Base-by-base conservation (phyloP, 108 stramenopile species). In the Fragilariopsis cylindrus region DNA sequence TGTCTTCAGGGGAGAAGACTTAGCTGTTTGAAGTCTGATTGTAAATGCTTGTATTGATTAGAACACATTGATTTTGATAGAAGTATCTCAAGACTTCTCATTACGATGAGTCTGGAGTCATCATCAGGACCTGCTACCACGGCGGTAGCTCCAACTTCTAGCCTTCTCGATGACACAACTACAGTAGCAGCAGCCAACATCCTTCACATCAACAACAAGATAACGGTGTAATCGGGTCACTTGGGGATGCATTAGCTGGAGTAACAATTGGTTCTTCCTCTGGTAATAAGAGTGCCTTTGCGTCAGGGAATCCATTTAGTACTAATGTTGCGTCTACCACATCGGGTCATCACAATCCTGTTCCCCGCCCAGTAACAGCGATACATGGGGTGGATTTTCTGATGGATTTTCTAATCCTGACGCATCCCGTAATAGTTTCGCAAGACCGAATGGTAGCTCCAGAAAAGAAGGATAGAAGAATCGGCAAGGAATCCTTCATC, bases 221-320 rank as follows among this genome's bases (percentile, higher is more conserved):
- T 3, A 47, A 47, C 15, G 71, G 64, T 57, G 72, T 76, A 71
- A 76, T 82, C 50, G 76, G 73, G 4, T 78, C 84, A 7, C 74
- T 85, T 7, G 84, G 84, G 42, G 80, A 81, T 48, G 84, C 80
- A 4, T 64, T 85, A 30, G 80, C 84, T 8, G 84, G 84, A 19
- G 84, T 85, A 3, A 81, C 48, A 43, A 71, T 84, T 42, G 73
- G 72, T 44, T 44, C 69, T 41, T 63, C 46, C 44, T 3, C 76
- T 18, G 76, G 60, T 8, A 52, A 55, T 46, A 76, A 68, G 50
- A 60, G 60, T 45, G 72, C 72, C 21, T 79, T 79, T 56, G 70
- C 54, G 11, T 56, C 70, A 18, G 70, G 76, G 7, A 43, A 54
- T 77, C 76, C 76, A 0, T 77, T 77, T 42, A 49, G 48, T 39